These are phyloP conservation scores for Gloeopeniophorella convolvens DNA, from an alignment of 768 basidiomycete genomes.

Conservation along the genomic window DNA sequence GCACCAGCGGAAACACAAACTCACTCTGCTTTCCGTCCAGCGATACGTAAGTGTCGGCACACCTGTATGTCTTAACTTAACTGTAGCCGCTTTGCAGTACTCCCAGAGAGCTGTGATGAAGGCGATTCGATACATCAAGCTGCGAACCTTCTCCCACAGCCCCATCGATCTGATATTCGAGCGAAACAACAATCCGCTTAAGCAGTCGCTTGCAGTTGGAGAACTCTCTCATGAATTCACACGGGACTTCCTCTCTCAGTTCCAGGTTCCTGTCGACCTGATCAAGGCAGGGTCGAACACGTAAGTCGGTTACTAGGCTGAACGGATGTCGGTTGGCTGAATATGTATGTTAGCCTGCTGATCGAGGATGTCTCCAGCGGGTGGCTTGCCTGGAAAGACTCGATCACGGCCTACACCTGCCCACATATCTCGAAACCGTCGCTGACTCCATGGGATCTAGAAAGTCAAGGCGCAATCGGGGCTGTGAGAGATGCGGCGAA, in stretches of 20 bases:
- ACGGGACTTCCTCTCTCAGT: constrained; percentile 46
- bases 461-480: constrained; percentile 43
- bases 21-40: constrained; percentile 27
- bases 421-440: constrained; percentile 45
- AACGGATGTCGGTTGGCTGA: constrained; percentile 1
- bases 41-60: constrained; percentile 45
- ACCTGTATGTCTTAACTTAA: not conserved
- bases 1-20: constrained; percentile 8
- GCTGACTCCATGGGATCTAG: constrained; percentile 53
- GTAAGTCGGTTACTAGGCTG: constrained; percentile 33
- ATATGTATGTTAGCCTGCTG: constrained; percentile 35
- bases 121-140: constrained; percentile 66
- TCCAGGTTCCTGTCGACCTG: constrained; percentile 43
- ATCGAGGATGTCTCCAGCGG: constrained; percentile 55
- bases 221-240: constrained; percentile 49
- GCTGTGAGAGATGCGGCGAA: constrained; percentile 43
- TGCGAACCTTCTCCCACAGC: constrained; percentile 60
- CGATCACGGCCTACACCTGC: constrained; percentile 38
- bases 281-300: constrained; percentile 31
- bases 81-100: constrained; percentile 37
- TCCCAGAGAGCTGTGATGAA: constrained; percentile 74
- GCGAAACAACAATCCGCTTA: constrained; percentile 62
- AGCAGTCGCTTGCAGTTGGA: constrained; percentile 39
- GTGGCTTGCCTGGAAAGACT: constrained; percentile 59
- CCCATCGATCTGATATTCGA: constrained; percentile 55